These are phyloP conservation scores for Xerocomellus dryophilus DNA, from an alignment of 768 basidiomycete species.

Conservation along the genomic window DNA sequence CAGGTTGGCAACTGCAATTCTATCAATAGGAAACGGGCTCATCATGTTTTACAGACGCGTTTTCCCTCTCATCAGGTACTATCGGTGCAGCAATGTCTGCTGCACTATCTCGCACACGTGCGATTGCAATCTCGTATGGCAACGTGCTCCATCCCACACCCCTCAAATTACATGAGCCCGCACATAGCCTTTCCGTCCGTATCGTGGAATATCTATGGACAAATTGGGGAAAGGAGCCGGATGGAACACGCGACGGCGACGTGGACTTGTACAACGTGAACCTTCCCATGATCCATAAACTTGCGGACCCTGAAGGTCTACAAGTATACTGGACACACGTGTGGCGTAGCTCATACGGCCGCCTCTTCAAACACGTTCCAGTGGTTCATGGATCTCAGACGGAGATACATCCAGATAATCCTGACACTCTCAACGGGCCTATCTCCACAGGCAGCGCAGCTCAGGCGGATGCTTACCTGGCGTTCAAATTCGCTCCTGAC, in stretches of 20 bases:
- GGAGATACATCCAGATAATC: conserved; percentile 39
- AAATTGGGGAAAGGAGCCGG: conserved; percentile 76
- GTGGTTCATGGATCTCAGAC: conserved; percentile 16
- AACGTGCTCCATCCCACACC: conserved; percentile 72
- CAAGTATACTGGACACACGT: conserved; percentile 77
- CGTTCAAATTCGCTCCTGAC: conserved; percentile 76
- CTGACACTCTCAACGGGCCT: conserved; percentile 36
- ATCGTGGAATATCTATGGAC: conserved; percentile 76
- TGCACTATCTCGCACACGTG: conserved; percentile 63
- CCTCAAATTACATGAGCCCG: conserved; percentile 56
- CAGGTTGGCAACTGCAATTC: conserved; percentile 44
- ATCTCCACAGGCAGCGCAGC: neutral
- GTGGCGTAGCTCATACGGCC: conserved; percentile 83
- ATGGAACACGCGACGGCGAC: conserved; percentile 55
- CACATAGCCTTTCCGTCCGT: conserved; percentile 61
- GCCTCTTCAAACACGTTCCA: conserved; percentile 61
- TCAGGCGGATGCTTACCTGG: conserved; percentile 38
- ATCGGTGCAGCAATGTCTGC: conserved; percentile 88
- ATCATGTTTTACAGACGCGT: conserved; percentile 55
- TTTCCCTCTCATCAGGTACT: conserved; percentile 87
- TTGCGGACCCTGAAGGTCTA: conserved; percentile 57
- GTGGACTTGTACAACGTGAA: conserved; percentile 87
- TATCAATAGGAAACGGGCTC: neutral
- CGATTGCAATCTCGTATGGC: conserved; percentile 89
- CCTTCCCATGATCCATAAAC: conserved; percentile 72